Conservation (phyloP, 2,329 filamentous ascomycete genomes). For the Leptographium lundbergii region DNA sequence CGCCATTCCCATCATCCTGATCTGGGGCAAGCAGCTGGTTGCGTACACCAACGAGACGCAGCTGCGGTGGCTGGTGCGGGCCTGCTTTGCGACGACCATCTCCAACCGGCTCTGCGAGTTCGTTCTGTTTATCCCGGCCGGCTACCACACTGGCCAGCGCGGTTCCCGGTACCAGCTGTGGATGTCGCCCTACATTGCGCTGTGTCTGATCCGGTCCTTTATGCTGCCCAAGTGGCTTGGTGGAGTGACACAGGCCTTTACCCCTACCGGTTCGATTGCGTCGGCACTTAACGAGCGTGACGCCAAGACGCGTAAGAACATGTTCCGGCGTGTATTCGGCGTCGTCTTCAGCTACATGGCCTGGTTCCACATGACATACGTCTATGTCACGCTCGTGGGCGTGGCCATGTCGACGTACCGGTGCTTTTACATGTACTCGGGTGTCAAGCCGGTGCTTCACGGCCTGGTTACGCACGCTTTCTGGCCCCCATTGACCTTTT, state of each 20-base stretch:
- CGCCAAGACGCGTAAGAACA: conserved; percentile 33
- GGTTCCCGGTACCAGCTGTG: conserved; percentile 44
- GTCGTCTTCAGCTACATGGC: conserved; percentile 40
- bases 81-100: conserved; percentile 38
- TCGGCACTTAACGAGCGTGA: conserved; percentile 47
- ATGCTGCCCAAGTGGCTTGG: conserved; percentile 48
- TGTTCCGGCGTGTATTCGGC: conserved; percentile 39
- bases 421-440: conserved; percentile 27
- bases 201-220: conserved; percentile 44
- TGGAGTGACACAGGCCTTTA: conserved; percentile 44
- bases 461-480: conserved; percentile 46
- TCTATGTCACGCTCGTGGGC: conserved; percentile 29
- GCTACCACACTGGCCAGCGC: conserved; percentile 45
- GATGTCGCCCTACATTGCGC: conserved; percentile 33
- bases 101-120: conserved; percentile 42
- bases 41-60: conserved; percentile 38
- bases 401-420: conserved; percentile 31
- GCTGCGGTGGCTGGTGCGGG: conserved; percentile 44
- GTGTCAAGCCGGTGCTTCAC: conserved; percentile 41
- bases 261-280: conserved; percentile 43
- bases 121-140: conserved; percentile 41
- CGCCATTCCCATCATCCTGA: conserved; percentile 43
- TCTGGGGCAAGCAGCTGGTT: conserved; percentile 42
- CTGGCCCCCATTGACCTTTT: conserved; percentile 48
- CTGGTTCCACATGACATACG: conserved; percentile 28